Evolutionary conservation across 73 alveolate genomes (phyloP).

Genomic region (Tetrahymena elliotti): DNA sequence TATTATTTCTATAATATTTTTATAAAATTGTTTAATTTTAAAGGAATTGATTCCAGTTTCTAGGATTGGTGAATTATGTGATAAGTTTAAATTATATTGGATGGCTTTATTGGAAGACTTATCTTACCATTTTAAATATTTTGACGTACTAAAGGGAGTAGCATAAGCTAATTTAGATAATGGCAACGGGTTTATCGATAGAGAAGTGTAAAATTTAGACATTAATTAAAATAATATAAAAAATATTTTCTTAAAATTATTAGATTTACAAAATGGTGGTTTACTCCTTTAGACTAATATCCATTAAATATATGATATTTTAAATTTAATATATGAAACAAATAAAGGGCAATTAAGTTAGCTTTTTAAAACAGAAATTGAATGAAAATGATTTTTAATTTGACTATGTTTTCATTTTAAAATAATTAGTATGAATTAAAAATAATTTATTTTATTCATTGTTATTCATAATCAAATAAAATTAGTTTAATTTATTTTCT

Average conservation of each 20-base stretch:
- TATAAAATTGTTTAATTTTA: not conserved
- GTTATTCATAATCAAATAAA: no score
- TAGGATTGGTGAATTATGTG: slow-evolving; percentile 75
- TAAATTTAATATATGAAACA: not conserved
- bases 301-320: not conserved
- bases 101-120: slow-evolving; percentile 87
- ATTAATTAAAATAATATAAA: not conserved
- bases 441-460: no score
- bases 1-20: not conserved
- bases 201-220: not conserved
- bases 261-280: not conserved
- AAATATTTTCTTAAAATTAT: not conserved
- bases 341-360: not conserved
- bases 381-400: not conserved
- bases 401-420: not conserved
- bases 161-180: not conserved
- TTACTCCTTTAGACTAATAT: not conserved
- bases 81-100: slow-evolving; percentile 67
- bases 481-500: no score
- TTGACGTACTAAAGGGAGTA: slow-evolving; percentile 75
- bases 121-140: slow-evolving; percentile 80
- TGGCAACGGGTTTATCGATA: not conserved
- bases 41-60: not conserved
- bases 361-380: not conserved
- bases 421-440: not conserved